These are phyloP conservation scores for Taiozyma onychis DNA, from an alignment of 1,139 yeast genomes.

Conservation along the genomic window DNA sequence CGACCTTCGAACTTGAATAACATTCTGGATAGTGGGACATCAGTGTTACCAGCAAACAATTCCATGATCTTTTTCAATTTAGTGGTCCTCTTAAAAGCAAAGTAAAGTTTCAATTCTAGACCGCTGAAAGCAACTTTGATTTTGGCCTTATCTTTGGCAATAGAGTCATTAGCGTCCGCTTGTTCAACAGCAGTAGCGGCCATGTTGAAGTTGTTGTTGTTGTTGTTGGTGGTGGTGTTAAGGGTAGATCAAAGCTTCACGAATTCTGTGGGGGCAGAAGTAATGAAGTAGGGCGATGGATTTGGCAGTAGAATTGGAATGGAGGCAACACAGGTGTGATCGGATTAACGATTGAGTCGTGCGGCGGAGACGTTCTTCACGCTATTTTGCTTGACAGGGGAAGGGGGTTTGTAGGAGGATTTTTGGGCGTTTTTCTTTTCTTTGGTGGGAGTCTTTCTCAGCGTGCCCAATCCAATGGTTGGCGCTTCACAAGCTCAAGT, in stretches of 20 bases:
- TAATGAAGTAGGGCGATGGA: neutral
- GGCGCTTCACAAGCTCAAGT: no score
- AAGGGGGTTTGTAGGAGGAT: no score
- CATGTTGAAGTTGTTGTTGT: neutral
- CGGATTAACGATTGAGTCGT: neutral
- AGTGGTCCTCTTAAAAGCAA: slow-evolving; percentile 10
- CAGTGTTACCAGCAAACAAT: slow-evolving; percentile 10
- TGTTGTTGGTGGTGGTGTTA: neutral
- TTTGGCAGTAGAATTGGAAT: neutral
- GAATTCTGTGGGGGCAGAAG: neutral
- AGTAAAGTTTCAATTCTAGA: slow-evolving; percentile 10
- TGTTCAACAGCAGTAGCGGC: neutral
- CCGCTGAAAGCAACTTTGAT: slow-evolving; percentile 16
- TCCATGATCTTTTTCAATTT: slow-evolving; percentile 14
- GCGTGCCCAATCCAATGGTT: neutral
- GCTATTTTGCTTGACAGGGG: neutral
- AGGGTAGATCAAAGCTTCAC: neutral
- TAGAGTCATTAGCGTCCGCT: neutral
- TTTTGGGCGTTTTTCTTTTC: no score
- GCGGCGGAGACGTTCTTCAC: neutral
- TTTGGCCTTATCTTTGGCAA: slow-evolving; percentile 3
- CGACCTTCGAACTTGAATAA: slow-evolving; percentile 8
- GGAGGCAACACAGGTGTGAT: neutral
- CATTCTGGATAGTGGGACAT: slow-evolving; percentile 1
- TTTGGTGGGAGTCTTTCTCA: no score